Conservation (phyloP, 1,139 yeast species). For the Entelexis sorbosivorans region DNA sequence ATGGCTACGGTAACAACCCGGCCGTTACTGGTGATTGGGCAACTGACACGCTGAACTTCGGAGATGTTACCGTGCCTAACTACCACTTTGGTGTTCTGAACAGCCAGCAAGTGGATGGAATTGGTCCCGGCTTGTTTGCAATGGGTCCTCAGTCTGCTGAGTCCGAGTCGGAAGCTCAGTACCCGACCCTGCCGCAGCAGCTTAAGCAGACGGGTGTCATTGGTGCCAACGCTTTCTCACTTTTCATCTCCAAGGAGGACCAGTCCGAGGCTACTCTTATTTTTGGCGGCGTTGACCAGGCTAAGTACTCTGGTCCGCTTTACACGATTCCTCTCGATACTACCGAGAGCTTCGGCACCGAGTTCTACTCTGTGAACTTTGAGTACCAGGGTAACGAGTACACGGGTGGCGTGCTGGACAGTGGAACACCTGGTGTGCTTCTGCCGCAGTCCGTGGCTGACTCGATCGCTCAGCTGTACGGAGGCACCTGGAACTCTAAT, state of each 20-base stretch:
- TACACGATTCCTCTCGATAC: conserved; percentile 33
- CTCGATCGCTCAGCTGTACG: conserved; percentile 27
- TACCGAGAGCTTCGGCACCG: conserved; percentile 26
- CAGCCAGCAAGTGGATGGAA: conserved; percentile 10
- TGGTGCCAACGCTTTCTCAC: conserved; percentile 42
- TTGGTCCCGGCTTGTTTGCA: conserved; percentile 18
- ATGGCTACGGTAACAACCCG: conserved; percentile 12
- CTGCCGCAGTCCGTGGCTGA: conserved; percentile 37
- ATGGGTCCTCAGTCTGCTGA: conserved; percentile 16
- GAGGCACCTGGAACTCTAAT: conserved; percentile 4
- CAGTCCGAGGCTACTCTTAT: conserved; percentile 39
- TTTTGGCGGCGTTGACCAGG: conserved; percentile 51
- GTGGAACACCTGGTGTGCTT: conserved; percentile 33
- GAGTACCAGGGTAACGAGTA: conserved; percentile 8
- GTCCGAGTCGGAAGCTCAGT: conserved; percentile 34
- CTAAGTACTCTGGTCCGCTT: conserved; percentile 42
- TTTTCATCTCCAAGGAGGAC: conserved; percentile 37
- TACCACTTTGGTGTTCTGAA: conserved; percentile 24
- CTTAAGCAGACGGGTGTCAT: conserved; percentile 45
- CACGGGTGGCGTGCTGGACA: conserved; percentile 14
- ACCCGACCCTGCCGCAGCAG: conserved; percentile 49
- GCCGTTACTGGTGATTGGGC: conserved; percentile 17
- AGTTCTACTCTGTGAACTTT: conserved; percentile 11
- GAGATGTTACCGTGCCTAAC: conserved; percentile 36
- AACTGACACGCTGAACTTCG: conserved; percentile 29